Base-by-base conservation (phyloP, 2,329 filamentous ascomycete species). In the Botrytis fragariae region DNA sequence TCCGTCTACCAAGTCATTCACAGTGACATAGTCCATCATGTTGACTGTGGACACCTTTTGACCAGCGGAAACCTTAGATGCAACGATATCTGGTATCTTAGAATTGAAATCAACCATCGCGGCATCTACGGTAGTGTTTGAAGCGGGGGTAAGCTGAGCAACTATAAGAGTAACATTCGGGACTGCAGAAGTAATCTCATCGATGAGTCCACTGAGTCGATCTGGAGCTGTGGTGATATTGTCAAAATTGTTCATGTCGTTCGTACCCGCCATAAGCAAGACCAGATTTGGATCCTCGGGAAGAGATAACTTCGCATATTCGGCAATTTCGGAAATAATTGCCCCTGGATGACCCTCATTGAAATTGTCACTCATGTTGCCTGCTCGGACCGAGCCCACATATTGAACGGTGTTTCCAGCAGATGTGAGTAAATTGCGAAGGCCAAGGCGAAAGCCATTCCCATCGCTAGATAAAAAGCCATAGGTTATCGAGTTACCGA, bases 401-500 rank as follows among this genome's bases (percentile, higher is more conserved):
- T 81, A 81, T 57, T 78, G 69, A n/a, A 80, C 75, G 0, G 76
- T 69, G 12, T 77, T 78, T 16, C 67, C 74, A 14, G 64, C 62
- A 18, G 75, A 74, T 29, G 77, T 62, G 32, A 83, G 79, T 16
- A 75, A 54, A 32, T 75, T 72, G 44, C 77, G 71, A 1, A 84
- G 77, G 29, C 77, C 67, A 4, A 75, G 73, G 42, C 83, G 81
- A 72, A 84, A 85, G 10, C 83, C 83, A 74, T 84, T 84, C 2
- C 80, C 80, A 60, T 78, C 78, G 14, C 48, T 74, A 45, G 59
- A 74, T 63, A 72, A 74, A 51, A 79, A 83, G 4, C 84, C 84
- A 25, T 73, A 75, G 0, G 82, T 83, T 61, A 83, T 83, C 3
- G 81, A 83, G 25, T 83, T 81, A 1, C 82, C 82, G 7, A 84